Evolutionary conservation across 371 early-diverging fungal species (phyloP).

Genomic region (Mucor sp.): DNA sequence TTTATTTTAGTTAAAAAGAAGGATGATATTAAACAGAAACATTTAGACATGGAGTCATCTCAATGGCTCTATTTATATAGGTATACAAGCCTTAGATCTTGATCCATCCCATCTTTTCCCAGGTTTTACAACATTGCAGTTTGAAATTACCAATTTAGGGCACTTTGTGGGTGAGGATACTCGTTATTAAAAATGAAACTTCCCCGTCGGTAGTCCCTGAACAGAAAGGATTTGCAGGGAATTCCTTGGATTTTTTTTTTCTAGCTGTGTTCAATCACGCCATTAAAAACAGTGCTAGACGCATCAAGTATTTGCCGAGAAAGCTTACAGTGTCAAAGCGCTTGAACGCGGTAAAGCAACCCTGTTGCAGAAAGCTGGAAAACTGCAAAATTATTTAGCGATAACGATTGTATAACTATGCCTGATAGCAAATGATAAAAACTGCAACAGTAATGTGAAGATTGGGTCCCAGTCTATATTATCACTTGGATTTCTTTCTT

Average conservation of each 20-base stretch:
- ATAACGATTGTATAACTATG: not conserved
- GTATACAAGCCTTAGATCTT: not conserved
- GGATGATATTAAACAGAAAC: not conserved
- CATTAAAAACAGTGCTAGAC: not conserved
- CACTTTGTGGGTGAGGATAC: not conserved
- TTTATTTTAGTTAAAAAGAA: not conserved
- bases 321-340: not conserved
- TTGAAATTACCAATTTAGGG: not conserved
- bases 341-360: not conserved
- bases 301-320: not conserved
- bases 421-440: not conserved
- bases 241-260: not conserved
- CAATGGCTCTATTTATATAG: not conserved
- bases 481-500: not conserved
- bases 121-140: not conserved
- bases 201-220: not conserved
- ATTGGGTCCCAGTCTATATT: not conserved
- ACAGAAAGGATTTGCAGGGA: not conserved
- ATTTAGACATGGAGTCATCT: not conserved
- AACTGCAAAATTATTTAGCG: not conserved
- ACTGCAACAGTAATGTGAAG: not conserved
- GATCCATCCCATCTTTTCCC: conserved; percentile 3
- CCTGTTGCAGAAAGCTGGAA: not conserved
- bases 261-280: not conserved
- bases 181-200: not conserved